These are phyloP conservation scores for Fulvia fulva DNA, from an alignment of 2,329 filamentous ascomycete genomes.

Conservation along the genomic window DNA sequence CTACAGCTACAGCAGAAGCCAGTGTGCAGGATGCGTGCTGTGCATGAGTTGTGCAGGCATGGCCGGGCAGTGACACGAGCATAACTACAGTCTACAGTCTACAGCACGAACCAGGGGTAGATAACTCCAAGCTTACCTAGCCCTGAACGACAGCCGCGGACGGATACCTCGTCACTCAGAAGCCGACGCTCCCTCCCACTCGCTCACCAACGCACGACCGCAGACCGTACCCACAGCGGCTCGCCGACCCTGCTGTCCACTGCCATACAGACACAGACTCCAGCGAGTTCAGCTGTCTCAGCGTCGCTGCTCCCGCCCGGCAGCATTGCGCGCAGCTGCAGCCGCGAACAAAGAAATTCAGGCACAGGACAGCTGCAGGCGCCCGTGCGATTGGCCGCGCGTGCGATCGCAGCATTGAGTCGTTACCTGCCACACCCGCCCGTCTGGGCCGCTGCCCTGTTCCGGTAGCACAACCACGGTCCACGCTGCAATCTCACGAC, in stretches of 20 bases:
- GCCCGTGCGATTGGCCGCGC: slow-evolving; percentile 14
- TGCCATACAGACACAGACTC: background rate
- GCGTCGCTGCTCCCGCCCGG: background rate
- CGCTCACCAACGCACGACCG: background rate
- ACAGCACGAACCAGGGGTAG: background rate
- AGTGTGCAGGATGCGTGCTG: background rate
- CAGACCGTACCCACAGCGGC: no score
- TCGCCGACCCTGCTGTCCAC: no score
- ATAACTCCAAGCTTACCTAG: background rate
- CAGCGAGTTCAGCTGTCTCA: background rate
- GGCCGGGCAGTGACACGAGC: background rate
- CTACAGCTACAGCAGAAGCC: no score
- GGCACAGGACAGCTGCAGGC: no score
- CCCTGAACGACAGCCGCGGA: no score
- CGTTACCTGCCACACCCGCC: slow-evolving; percentile 18
- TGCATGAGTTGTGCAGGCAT: background rate
- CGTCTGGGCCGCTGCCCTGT: slow-evolving; percentile 18
- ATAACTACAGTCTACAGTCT: background rate
- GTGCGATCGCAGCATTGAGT: slow-evolving; percentile 14
- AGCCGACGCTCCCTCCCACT: background rate
- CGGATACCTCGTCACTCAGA: background rate
- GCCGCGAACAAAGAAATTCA: slow-evolving; percentile 13
- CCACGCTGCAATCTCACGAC: slow-evolving; percentile 14
- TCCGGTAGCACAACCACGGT: slow-evolving; percentile 16
- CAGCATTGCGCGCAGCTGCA: background rate